A percentile compares a stretch with the other conserved stretches of the same genome.
These are phyloP conservation scores for Nepenthes mirabilis DNA, from an alignment of 148 eudicot genomes.

Conservation along the genomic window DNA sequence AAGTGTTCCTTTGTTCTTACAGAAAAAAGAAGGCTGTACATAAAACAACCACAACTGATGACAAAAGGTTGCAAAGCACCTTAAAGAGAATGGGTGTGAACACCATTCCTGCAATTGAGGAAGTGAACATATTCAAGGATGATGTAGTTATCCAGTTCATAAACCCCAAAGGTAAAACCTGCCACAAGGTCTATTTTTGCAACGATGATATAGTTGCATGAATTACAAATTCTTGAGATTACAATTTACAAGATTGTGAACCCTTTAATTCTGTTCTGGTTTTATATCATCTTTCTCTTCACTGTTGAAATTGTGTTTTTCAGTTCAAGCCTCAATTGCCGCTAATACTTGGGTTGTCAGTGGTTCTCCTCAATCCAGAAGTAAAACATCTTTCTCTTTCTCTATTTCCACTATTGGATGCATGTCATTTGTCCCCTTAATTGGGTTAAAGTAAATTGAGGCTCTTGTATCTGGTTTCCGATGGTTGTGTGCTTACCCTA, in stretches of 20 bases:
- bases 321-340: conserved; percentile 90
- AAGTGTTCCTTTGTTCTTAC: conserved; percentile 5
- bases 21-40: conserved; percentile 96
- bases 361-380: conserved; percentile 81
- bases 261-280: too few relatives aligned
- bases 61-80: conserved; percentile 83
- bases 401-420: not conserved
- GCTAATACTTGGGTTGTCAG: conserved; percentile 97
- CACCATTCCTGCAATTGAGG: conserved; percentile 74
- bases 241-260: too few relatives aligned
- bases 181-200: too few relatives aligned
- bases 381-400: conserved; percentile 21
- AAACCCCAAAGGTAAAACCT: conserved; percentile 55
- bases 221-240: too few relatives aligned
- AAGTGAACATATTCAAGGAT: conserved; percentile 87
- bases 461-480: too few relatives aligned
- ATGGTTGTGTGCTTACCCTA: too few relatives aligned
- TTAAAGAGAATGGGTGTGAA: conserved; percentile 87
- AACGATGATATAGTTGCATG: too few relatives aligned
- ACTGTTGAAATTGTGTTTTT: not conserved
- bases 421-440: too few relatives aligned
- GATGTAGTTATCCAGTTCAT: conserved; percentile 72
- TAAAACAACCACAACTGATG: conserved; percentile 80
- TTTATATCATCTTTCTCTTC: too few relatives aligned
- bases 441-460: too few relatives aligned